Conservation (phyloP, 768 basidiomycete genomes). For the Asterophora lycoperdoides region DNA sequence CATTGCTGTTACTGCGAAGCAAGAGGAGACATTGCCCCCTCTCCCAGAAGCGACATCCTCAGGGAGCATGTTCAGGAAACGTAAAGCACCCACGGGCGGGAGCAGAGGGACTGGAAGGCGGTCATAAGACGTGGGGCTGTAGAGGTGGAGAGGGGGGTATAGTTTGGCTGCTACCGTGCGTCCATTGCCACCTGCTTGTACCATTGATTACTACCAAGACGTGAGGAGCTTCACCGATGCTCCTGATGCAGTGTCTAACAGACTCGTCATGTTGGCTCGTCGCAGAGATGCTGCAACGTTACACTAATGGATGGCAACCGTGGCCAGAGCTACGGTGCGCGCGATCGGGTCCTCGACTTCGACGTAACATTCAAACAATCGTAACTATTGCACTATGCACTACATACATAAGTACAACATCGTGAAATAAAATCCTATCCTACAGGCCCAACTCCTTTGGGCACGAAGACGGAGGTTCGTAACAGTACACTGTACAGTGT, state of each 20-base stretch:
- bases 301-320: too few species aligned
- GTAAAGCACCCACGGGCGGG: slow-evolving; percentile 24
- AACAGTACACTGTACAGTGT: neutral
- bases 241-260: too few species aligned
- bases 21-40: neutral
- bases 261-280: too few species aligned
- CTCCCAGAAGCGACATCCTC: slow-evolving; percentile 1
- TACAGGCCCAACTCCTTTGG: neutral
- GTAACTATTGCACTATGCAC: neutral
- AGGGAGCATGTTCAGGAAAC: slow-evolving; percentile 28
- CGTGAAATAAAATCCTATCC: neutral
- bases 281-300: too few species aligned
- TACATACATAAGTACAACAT: too few species aligned
- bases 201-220: too few species aligned
- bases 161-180: too few species aligned
- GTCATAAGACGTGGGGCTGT: neutral
- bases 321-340: too few species aligned
- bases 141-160: too few species aligned
- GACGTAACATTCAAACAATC: neutral
- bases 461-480: neutral
- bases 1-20: neutral
- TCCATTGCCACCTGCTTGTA: too few species aligned
- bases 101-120: slow-evolving; percentile 15
- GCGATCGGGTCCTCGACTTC: too few species aligned
- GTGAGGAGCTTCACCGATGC: too few species aligned